Percentiles rank a stretch among this genome's conserved stretches.
Conservation (phyloP, 331 rosid species). For the Spiraea crenata region DNA sequence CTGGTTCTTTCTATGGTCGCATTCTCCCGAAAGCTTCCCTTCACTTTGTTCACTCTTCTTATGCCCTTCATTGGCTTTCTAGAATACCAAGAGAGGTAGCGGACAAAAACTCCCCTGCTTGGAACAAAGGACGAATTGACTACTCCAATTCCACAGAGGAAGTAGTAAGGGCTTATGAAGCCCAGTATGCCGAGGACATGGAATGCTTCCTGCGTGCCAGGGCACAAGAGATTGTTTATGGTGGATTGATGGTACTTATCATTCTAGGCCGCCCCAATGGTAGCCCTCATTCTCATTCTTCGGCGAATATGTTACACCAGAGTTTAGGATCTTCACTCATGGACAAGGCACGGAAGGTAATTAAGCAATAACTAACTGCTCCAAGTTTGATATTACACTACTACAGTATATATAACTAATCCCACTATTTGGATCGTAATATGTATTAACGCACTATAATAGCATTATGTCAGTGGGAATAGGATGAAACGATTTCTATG, state of each 20-base stretch:
- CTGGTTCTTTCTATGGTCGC: conserved; percentile 20
- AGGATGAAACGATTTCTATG: conserved; percentile 4
- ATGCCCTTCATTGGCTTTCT: conserved; percentile 12
- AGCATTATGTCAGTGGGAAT: background rate
- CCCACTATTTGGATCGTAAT: too few species aligned
- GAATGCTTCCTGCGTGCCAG: conserved; percentile 7
- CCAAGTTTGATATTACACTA: conserved; percentile 10
- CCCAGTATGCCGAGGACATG: conserved; percentile 1
- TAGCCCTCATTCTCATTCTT: background rate
- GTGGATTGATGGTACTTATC: conserved; percentile 15
- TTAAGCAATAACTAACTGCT: conserved; percentile 6
- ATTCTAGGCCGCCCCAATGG: conserved; percentile 4
- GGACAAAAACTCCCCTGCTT: conserved; percentile 2
- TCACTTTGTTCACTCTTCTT: conserved; percentile 6
- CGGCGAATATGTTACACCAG: background rate
- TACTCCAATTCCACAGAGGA: conserved; percentile 19
- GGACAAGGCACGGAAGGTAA: conserved; percentile 13
- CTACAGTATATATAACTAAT: conserved; percentile 2
- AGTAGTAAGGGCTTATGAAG: conserved; percentile 7
- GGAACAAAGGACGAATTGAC: conserved; percentile 11
- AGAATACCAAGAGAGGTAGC: conserved; percentile 5
- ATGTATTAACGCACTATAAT: background rate
- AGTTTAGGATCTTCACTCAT: conserved; percentile 10
- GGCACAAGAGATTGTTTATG: conserved; percentile 16
- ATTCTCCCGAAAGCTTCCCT: conserved; percentile 15